Evolutionary conservation across 495 filamentous ascomycete species (phyloP).

Genomic region (Lepidopterella palustris): DNA sequence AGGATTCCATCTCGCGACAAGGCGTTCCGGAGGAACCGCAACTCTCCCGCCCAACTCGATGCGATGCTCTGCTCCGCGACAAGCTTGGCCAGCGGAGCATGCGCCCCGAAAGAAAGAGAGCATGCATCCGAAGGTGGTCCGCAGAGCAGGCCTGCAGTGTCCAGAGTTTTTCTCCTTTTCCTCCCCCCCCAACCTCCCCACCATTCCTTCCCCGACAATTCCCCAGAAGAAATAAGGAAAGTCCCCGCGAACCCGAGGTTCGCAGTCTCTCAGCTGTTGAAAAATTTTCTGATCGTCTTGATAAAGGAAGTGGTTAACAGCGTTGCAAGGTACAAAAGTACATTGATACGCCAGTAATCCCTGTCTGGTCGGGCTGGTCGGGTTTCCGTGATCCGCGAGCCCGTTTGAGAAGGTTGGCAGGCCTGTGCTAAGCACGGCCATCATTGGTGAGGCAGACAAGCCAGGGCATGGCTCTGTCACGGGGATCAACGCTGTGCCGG

Average conservation of each 20-base stretch:
- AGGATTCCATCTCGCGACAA: not conserved
- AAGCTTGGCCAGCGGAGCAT: not conserved
- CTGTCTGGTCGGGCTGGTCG: not conserved
- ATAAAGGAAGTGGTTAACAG: not conserved
- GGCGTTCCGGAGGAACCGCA: not conserved
- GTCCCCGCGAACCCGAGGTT: not conserved
- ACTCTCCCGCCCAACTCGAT: not conserved
- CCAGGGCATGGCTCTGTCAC: not conserved
- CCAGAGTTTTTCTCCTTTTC: not conserved
- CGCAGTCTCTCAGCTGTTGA: not conserved
- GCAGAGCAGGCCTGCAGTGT: not conserved
- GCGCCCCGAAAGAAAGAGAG: not conserved
- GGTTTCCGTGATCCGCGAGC: not conserved
- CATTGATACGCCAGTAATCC: too few species aligned
- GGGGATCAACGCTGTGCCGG: conserved; percentile 1
- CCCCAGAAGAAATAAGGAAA: too few species aligned
- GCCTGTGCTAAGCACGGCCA: not conserved
- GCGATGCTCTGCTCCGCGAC: not conserved
- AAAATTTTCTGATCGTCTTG: not conserved
- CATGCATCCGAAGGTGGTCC: not conserved
- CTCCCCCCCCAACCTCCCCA: not conserved
- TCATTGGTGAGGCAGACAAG: not conserved
- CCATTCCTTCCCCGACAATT: not conserved
- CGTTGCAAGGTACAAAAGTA: too few species aligned
- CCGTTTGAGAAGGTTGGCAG: not conserved